Evolutionary conservation across 345 rosid species (phyloP).

Genomic region (Euphorbia peplus): DNA sequence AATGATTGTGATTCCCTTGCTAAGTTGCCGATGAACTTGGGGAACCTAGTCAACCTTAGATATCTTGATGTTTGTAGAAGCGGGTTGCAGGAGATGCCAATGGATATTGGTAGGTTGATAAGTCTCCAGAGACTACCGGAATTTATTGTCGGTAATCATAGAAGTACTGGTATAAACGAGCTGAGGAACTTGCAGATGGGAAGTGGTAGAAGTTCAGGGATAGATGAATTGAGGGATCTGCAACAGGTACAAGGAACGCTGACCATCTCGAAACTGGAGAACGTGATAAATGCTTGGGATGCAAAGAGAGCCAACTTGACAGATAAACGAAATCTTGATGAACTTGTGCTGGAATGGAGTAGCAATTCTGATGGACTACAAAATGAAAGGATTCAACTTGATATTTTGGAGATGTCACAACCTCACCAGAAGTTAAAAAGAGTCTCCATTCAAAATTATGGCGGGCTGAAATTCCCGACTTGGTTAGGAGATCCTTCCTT

Average conservation of each 20-base stretch:
- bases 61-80: conserved; percentile 26
- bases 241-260: conserved; percentile 29
- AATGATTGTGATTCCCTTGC: conserved; percentile 19
- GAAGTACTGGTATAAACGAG: conserved; percentile 30
- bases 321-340: conserved; percentile 4
- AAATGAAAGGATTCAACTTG: background rate
- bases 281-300: background rate
- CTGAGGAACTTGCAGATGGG: conserved; percentile 17
- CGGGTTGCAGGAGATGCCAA: conserved; percentile 32
- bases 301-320: conserved; percentile 10
- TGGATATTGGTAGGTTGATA: conserved; percentile 29
- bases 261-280: conserved; percentile 19
- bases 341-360: conserved; percentile 16
- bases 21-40: conserved; percentile 32
- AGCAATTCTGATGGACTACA: background rate
- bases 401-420: conserved; percentile 9
- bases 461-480: conserved; percentile 5
- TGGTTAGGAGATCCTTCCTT: conserved; percentile 23
- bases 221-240: conserved; percentile 34
- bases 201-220: conserved; percentile 20
- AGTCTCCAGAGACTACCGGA: conserved; percentile 26
- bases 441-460: conserved; percentile 3
- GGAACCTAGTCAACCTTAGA: conserved; percentile 33
- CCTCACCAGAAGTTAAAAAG: conserved; percentile 13
- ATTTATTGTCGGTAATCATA: conserved; percentile 26